Evolutionary conservation across 352 stramenopile species (phyloP).

Genomic region (Saprolegnia diclina): DNA sequence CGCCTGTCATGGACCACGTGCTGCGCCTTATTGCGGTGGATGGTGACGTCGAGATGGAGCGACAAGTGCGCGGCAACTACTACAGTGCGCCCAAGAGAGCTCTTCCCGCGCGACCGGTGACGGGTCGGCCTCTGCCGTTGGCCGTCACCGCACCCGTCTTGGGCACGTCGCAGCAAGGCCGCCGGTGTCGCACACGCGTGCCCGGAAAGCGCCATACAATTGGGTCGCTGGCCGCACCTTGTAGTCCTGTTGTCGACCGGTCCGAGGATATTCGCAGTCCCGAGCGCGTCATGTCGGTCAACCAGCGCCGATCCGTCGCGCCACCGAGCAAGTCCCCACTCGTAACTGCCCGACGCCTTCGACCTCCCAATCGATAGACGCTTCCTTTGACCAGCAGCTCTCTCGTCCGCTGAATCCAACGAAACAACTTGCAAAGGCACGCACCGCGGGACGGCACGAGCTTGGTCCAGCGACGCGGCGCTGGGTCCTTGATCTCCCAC

Average conservation of each 20-base stretch:
- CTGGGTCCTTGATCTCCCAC: slow-evolving; percentile 10
- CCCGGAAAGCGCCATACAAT: background rate
- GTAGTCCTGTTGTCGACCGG: too few species aligned
- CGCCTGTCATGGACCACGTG: background rate
- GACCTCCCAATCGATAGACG: too few species aligned
- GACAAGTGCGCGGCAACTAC: background rate
- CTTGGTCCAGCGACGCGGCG: background rate
- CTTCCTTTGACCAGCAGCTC: too few species aligned
- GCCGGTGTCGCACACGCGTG: background rate
- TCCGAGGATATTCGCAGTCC: too few species aligned
- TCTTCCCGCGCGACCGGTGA: background rate
- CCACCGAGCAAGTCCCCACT: too few species aligned
- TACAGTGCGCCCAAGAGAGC: background rate
- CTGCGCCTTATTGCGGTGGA: background rate
- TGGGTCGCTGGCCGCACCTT: too few species aligned
- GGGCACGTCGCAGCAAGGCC: background rate
- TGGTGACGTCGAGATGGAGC: background rate
- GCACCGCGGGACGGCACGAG: background rate
- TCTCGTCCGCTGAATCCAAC: too few species aligned
- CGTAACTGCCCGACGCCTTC: too few species aligned
- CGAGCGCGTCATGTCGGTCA: too few species aligned
- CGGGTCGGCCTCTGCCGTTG: background rate
- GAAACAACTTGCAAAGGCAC: too few species aligned
- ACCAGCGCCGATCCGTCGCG: too few species aligned
- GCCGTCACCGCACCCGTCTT: background rate